Percentiles rank a stretch among this genome's conserved stretches.
Evolutionary conservation across 2,329 filamentous ascomycete species (phyloP).

Genomic region (Tolypocladium ophioglossoides): DNA sequence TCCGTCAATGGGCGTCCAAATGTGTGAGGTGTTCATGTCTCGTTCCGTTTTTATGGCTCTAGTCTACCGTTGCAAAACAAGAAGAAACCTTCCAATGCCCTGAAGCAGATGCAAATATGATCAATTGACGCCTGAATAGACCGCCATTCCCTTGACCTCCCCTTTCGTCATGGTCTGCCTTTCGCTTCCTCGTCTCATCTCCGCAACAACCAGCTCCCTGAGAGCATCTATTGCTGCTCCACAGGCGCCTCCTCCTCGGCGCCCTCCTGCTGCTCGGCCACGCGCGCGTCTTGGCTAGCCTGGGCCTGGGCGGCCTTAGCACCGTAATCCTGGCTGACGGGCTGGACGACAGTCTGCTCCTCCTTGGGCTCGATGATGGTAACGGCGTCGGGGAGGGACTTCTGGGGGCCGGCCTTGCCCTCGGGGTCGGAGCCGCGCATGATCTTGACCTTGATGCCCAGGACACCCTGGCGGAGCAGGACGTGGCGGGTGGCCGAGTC

Average conservation of each 20-base stretch:
- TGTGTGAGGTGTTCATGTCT: slow-evolving; percentile 13
- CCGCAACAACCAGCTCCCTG: slow-evolving; percentile 10
- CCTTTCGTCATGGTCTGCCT: slow-evolving; percentile 4
- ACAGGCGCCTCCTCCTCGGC: slow-evolving; percentile 27
- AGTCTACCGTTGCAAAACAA: slow-evolving; percentile 26
- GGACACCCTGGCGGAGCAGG: slow-evolving; percentile 97
- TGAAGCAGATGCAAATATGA: slow-evolving; percentile 28
- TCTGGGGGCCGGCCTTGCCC: slow-evolving; percentile 96
- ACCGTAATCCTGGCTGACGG: slow-evolving; percentile 97
- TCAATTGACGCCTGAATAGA: slow-evolving; percentile 31
- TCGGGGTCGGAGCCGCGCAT: slow-evolving; percentile 99
- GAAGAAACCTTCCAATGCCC: slow-evolving; percentile 27
- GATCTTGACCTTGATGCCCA: slow-evolving; percentile 99
- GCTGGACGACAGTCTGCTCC: slow-evolving; percentile 89
- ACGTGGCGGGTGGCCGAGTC: slow-evolving; percentile 98
- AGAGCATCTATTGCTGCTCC: slow-evolving; percentile 23
- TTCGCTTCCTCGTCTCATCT: slow-evolving; percentile 10
- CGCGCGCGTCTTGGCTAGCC: slow-evolving; percentile 51
- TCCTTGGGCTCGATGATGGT: slow-evolving; percentile 99
- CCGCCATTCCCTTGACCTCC: slow-evolving; percentile 18
- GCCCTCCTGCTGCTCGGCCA: slow-evolving; percentile 47
- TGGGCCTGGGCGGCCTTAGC: slow-evolving; percentile 72
- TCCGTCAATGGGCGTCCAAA: neutral
- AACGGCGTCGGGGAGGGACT: slow-evolving; percentile 95
- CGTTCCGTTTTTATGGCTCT: slow-evolving; percentile 24